Evolutionary conservation across 805 yeast species (phyloP), one percentile per base, ranked within the genome.

Genomic region (Candida hungchunana): DNA sequence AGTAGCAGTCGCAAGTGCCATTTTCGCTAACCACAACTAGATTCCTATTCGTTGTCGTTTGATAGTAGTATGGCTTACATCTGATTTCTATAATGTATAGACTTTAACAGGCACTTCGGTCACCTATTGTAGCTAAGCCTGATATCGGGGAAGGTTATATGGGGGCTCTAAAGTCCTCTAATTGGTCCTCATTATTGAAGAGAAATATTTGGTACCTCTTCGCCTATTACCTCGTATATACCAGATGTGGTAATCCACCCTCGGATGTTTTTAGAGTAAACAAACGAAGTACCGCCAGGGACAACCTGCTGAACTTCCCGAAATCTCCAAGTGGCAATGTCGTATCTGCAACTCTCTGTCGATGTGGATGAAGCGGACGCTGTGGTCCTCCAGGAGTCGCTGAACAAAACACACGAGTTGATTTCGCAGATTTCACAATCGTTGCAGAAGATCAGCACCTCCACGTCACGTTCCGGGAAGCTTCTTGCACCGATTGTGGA

Each of bases 341-440:
- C 51, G 8, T 34, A 41, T 11, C 15, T 37, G 0, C 52, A 43
- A 14, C 20, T 53, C 2, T 16, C 48, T 0, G 50, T 77, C 18
- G 89, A 82, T 50, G 64, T 78, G 3, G 89, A 83, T 50, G 90
- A 82, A 55, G 88, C 89, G 3, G 96, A 87, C 48, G 79, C 86
- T 22, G 79, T 86, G 2, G 88, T 88, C 5, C 69, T 88, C 21
- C 82, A 85, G 34, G 93, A 83, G 51, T 79, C 82, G 36, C 66
- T 89, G 22, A 59, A 67, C 32, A 71, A 76, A 36, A 74, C 86
- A 4, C 71, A 73, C 26, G 67, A 65, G 14, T 59, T 86, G 26
- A 73, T 87, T 8, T 52, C 58, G 2, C 60, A 71, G 29, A 78
- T 88, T 37, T 64, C 75, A 9, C 59, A 61, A 18, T 77, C 86